Base-by-base conservation (phyloP, 2,329 filamentous ascomycete species). In the Teratosphaeria viscida region DNA sequence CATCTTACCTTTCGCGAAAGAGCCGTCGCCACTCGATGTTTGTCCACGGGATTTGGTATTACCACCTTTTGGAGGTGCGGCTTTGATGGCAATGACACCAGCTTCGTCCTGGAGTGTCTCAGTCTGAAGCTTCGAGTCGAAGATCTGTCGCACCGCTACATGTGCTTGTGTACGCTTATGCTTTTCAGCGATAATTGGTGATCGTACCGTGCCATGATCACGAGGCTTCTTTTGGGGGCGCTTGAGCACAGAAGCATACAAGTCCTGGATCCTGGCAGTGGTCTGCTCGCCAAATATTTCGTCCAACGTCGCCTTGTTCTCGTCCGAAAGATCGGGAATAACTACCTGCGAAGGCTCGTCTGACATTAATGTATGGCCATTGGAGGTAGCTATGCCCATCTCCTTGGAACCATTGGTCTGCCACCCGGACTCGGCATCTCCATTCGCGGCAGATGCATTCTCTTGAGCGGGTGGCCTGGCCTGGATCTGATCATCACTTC, bases 51-150 rank as follows among this genome's bases (percentile, higher is more conserved):
- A 52, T 43, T 62, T 62, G 16, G 19, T 2, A 39, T 56, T 56
- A 5, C n/a, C 3, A 27, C 35, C 27, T 29, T 71, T 75, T 47
- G 72, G 64, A 63, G 57, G 70, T 23, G 74, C 67, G 34, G 81
- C 75, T 35, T 80, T 79, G 63, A 88, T 79, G n/a, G 78, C 75
- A 58, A 89, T 82, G 6, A 79, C 79, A 29, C 88, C 82, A 59
- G 79, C 79, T 27, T 89, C 87, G 54, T 89, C 83, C 60, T 86
- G 84, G 62, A 87, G 83, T 54, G 91, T 95, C 19, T 78, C 79
- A 1, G 90, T 95, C 60, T 95, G 89, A 56, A 96, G 80, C 59
- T 84, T 82, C 2, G 85, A 87, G n/a, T 79, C 78, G 73, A 96
- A 96, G 62, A 95, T 86, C 49, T 86, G 86, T 29, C 92, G 88